phyloP scores from a whole-genome alignment of 768 basidiomycete genomes.

The Collybia nuda region DNA sequence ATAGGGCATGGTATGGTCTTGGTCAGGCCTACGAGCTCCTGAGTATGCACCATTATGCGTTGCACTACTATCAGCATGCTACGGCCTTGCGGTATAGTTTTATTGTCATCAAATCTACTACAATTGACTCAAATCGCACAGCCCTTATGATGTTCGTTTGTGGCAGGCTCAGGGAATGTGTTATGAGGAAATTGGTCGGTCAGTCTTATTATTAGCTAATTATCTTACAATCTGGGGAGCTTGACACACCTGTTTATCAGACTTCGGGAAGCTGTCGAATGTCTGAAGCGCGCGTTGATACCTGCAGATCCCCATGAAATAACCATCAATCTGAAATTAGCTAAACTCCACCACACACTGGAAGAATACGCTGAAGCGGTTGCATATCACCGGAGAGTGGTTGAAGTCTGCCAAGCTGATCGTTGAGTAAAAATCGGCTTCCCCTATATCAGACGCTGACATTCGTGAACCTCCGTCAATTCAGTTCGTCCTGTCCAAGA shows the following conservation, averaged over 20 bases:
- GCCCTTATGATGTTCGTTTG: slow-evolving; percentile 93
- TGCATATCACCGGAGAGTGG: slow-evolving; percentile 78
- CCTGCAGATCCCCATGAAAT: slow-evolving; percentile 79
- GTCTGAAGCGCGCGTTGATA: slow-evolving; percentile 86
- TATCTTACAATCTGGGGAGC: not conserved
- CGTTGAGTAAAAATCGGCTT: slow-evolving; percentile 37
- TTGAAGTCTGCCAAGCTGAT: slow-evolving; percentile 68
- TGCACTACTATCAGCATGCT: slow-evolving; percentile 96
- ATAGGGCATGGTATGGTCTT: slow-evolving; percentile 97
- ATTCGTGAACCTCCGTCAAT: slow-evolving; percentile 15
- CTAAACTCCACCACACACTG: slow-evolving; percentile 64
- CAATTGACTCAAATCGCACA: slow-evolving; percentile 25
- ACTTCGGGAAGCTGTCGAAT: slow-evolving; percentile 85
- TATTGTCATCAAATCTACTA: not conserved
- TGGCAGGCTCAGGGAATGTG: slow-evolving; percentile 96
- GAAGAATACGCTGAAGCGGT: slow-evolving; percentile 70
- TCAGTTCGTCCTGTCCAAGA: slow-evolving; percentile 71
- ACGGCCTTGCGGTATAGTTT: slow-evolving; percentile 76
- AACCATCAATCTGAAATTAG: slow-evolving; percentile 70
- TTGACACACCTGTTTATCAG: slow-evolving; percentile 35
- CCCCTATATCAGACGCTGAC: slow-evolving; percentile 18
- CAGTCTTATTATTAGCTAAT: slow-evolving; percentile 17
- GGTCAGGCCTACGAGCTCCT: slow-evolving; percentile 97
- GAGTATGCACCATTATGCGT: slow-evolving; percentile 95
- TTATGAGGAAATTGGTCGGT: slow-evolving; percentile 91